Conservation (phyloP, 225 moss, liverwort and hornwort genomes). For the Asterella californica region DNA sequence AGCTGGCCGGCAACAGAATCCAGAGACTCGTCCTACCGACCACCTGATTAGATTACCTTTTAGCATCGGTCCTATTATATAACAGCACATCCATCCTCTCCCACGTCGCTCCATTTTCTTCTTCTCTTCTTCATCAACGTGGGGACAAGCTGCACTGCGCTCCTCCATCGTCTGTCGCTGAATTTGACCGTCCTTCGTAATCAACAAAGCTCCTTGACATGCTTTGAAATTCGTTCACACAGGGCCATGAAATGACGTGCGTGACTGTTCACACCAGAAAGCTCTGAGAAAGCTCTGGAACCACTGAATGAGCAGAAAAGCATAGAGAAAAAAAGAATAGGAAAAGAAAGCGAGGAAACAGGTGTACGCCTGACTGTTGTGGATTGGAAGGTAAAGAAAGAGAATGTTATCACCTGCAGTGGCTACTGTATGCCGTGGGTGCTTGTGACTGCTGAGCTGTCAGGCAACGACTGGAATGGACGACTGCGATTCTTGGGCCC, state of each 20-base stretch:
- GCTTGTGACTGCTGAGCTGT: neutral
- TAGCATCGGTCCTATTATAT: neutral
- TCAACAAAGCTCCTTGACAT: neutral
- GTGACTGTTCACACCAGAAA: neutral
- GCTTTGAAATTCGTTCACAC: neutral
- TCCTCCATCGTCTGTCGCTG: too few species aligned
- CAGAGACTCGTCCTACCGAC: neutral
- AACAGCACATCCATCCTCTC: neutral
- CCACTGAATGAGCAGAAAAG: neutral
- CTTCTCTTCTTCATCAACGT: neutral
- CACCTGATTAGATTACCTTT: neutral
- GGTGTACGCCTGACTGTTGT: neutral
- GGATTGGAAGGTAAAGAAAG: neutral
- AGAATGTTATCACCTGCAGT: slow-evolving; percentile 6
- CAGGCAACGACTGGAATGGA: neutral
- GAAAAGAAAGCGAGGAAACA: neutral
- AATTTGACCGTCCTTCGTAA: neutral
- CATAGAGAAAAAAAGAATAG: neutral
- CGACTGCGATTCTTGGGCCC: slow-evolving; percentile 2
- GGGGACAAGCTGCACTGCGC: neutral
- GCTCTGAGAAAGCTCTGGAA: neutral
- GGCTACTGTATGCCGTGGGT: neutral
- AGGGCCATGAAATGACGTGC: neutral
- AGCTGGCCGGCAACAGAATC: neutral
- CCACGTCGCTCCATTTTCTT: neutral